Evolutionary conservation across 805 yeast genomes (phyloP).

Genomic region (Pichia insulana): DNA sequence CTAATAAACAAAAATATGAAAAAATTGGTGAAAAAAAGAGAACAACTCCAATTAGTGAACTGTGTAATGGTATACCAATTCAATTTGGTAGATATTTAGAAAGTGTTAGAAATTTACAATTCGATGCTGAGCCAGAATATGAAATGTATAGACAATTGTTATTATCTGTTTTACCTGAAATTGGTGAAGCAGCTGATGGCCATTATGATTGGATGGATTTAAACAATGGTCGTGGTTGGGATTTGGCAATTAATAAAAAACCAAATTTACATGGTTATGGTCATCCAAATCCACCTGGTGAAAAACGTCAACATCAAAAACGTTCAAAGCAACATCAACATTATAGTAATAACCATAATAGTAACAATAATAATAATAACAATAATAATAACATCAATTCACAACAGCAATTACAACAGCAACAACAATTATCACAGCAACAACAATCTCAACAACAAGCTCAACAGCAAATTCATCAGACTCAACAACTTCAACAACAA

Average conservation of each 20-base stretch:
- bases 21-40: constrained; percentile 95
- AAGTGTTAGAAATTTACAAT: constrained; percentile 78
- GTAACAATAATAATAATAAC: constrained; percentile 12
- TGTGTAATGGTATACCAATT: constrained; percentile 82
- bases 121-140: constrained; percentile 93
- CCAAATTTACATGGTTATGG: constrained; percentile 96
- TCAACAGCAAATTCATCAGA: constrained; percentile 8
- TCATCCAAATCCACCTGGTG: constrained; percentile 78
- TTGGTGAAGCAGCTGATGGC: constrained; percentile 69
- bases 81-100: constrained; percentile 90
- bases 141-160: constrained; percentile 73
- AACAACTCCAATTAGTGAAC: constrained; percentile 74
- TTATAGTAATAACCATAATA: constrained; percentile 10
- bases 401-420: constrained; percentile 5
- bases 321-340: constrained; percentile 27
- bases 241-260: constrained; percentile 76
- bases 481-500: constrained; percentile 20
- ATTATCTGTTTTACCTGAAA: constrained; percentile 66
- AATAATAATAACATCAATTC: constrained; percentile 1
- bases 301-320: constrained; percentile 36
- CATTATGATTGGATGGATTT: constrained; percentile 97
- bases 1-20: constrained; percentile 95
- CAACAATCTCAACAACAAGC: constrained; percentile 17
- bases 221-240: constrained; percentile 96
- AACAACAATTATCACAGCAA: constrained; percentile 27